These are phyloP conservation scores for Calendula officinalis DNA, from an alignment of 129 eudicot species.

Conservation along the genomic window DNA sequence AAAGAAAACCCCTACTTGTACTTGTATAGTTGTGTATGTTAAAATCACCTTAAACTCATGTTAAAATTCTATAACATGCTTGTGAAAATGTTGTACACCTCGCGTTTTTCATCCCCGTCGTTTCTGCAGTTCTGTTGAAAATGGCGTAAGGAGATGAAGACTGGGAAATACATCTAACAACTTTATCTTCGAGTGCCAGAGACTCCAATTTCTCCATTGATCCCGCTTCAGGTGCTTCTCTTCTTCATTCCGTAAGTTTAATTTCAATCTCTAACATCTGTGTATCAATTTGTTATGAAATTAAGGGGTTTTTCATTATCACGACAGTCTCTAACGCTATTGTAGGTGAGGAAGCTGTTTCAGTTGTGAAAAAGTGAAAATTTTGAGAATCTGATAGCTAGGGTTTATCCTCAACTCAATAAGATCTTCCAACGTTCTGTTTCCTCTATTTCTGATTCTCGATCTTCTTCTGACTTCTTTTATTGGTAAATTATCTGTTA, in stretches of 20 bases:
- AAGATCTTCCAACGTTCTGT: conserved; percentile 78
- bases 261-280: neutral
- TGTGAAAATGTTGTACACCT: too few relatives aligned
- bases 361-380: conserved; percentile 63
- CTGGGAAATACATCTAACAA: conserved; percentile 78
- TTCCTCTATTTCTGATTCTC: conserved; percentile 66
- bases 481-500: conserved; percentile 44
- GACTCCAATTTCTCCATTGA: conserved; percentile 77
- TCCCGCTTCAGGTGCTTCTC: conserved; percentile 78
- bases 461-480: conserved; percentile 65
- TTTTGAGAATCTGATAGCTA: conserved; percentile 72
- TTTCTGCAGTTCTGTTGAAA: conserved; percentile 11
- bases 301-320: too few relatives aligned
- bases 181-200: conserved; percentile 71
- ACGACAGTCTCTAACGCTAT: neutral
- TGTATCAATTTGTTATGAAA: too few relatives aligned
- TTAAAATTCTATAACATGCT: too few relatives aligned
- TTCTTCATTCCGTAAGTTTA: conserved; percentile 55
- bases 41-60: too few relatives aligned
- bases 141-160: conserved; percentile 58
- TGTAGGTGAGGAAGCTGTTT: conserved; percentile 67
- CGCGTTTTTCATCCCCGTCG: too few relatives aligned
- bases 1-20: too few relatives aligned
- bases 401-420: conserved; percentile 88
- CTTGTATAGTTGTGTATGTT: too few relatives aligned